Percentiles rank a stretch among this genome's conserved stretches.
phyloP scores from a whole-genome alignment of 768 basidiomycete species.

The Phaffia tasmanica region DNA sequence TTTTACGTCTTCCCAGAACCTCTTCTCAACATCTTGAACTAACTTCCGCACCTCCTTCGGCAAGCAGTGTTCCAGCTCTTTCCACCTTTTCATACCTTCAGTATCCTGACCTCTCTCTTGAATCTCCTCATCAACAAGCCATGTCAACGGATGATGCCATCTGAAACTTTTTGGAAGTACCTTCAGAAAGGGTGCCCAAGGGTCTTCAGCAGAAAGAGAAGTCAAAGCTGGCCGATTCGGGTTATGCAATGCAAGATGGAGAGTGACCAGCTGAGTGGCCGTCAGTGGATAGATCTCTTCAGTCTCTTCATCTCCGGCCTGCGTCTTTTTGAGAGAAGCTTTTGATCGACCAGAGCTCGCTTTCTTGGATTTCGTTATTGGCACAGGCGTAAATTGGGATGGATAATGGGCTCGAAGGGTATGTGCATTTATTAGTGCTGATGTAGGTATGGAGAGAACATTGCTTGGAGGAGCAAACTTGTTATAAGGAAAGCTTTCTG shows the following conservation, averaged over 20 bases:
- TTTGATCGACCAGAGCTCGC: conserved; percentile 32
- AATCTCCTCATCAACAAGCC: conserved; percentile 38
- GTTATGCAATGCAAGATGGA: conserved; percentile 63
- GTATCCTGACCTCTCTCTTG: conserved; percentile 37
- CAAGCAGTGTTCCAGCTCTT: conserved; percentile 38
- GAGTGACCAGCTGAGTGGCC: conserved; percentile 63
- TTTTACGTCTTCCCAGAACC: conserved; percentile 32
- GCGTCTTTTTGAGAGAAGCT: neutral
- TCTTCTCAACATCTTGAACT: conserved; percentile 31
- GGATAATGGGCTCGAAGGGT: conserved; percentile 59
- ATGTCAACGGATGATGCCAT: conserved; percentile 66
- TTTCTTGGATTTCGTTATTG: conserved; percentile 12
- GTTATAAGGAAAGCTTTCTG: conserved; percentile 3
- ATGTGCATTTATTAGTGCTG: conserved; percentile 57
- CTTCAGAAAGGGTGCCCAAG: conserved; percentile 50
- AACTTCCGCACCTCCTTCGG: conserved; percentile 27
- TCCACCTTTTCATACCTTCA: conserved; percentile 26
- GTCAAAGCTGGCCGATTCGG: conserved; percentile 12
- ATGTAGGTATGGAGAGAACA: conserved; percentile 60
- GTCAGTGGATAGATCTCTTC: conserved; percentile 34
- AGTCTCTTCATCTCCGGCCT: neutral
- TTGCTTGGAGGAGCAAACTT: conserved; percentile 13
- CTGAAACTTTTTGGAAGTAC: conserved; percentile 62
- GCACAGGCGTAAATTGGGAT: conserved; percentile 27
- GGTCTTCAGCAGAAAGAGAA: conserved; percentile 36